Evolutionary conservation across 179 eudicot species (phyloP), one percentile per base, ranked within the genome.

Genomic region (Silene coronaria): DNA sequence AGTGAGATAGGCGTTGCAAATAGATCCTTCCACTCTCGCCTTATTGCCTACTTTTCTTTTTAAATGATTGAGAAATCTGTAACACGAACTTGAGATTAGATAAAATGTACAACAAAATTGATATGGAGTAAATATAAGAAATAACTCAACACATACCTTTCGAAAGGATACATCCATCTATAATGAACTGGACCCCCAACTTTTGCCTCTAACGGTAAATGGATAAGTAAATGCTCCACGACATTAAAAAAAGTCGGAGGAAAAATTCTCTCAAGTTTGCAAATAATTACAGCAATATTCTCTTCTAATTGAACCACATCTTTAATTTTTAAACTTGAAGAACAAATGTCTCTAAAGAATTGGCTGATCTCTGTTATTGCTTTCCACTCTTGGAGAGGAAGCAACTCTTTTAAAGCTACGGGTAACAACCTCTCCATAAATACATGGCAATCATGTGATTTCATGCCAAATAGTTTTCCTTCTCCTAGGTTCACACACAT

Each of bases 351-450:
- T 16, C 70, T 61, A 22, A 72, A 76, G 45, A 71, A 63, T 17
- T 68, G 27, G 16, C 65, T 70, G 1, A 76, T 0, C 24, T 67
- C 58, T 0, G 75, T 57, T 1, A 73, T 3, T 8, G 72, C 80
- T 34, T 77, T 76, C 72, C 78, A 78, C 16, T 30, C 69, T n/a
- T 26, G 19, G 21, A 36, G 10, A 51, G 65, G 60, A 53, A 34
- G 72, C 30, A 75, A 19, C n/a, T 65, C 45, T 28, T 30, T 55
- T 10, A 77, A 26, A 53, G 74, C 76, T 6, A 70, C 38, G 1
- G 76, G 84, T 2, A 81, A 42, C n/a, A 74, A 64, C 8, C 76
- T 62, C 36, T 81, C 45, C 62, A 74, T 62, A 61, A 77, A 70
- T 1, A 82, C 63, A 74, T 51, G 57, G 19, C 57, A 51, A 17